Evolutionary conservation across 2,329 filamentous ascomycete genomes (phyloP).

Genomic region (Alternaria viburni): DNA sequence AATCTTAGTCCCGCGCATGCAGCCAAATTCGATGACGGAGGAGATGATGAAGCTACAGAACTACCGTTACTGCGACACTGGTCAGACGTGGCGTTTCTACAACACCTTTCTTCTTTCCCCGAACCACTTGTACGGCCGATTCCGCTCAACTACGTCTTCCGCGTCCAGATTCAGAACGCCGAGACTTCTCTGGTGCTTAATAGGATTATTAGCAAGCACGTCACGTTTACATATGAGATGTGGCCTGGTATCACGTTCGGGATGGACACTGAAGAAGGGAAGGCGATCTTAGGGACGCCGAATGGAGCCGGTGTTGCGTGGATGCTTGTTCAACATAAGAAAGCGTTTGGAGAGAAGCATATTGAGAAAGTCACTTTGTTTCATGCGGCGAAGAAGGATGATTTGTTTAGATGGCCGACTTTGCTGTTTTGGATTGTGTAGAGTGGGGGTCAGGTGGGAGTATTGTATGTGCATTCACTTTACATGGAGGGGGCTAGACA

Average conservation of each 20-base stretch:
- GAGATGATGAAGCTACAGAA: background rate
- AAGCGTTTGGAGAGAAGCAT: background rate
- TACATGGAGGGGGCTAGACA: background rate
- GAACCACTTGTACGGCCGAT: background rate
- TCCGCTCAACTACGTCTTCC: slow-evolving; percentile 6
- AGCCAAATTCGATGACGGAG: background rate
- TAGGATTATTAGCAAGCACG: background rate
- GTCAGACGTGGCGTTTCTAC: slow-evolving; percentile 21
- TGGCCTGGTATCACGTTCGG: slow-evolving; percentile 7
- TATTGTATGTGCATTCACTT: background rate
- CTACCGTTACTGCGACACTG: slow-evolving; percentile 10
- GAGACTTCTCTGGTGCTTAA: background rate
- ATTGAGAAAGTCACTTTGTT: slow-evolving; percentile 12
- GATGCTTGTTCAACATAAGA: slow-evolving; percentile 10
- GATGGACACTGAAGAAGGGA: slow-evolving; percentile 13
- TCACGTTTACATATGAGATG: background rate
- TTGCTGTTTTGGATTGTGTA: slow-evolving; percentile 9
- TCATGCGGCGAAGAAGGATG: background rate
- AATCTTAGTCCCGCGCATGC: background rate
- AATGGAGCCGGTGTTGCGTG: slow-evolving; percentile 7
- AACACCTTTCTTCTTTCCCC: background rate
- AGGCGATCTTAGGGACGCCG: slow-evolving; percentile 15
- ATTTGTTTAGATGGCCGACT: slow-evolving; percentile 1
- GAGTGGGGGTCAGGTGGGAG: background rate
- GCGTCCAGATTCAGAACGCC: slow-evolving; percentile 3